Percentiles rank a stretch among this genome's conserved stretches.
Conservation (phyloP, 371 early-diverging fungal species). For the Funneliformis caledonium region DNA sequence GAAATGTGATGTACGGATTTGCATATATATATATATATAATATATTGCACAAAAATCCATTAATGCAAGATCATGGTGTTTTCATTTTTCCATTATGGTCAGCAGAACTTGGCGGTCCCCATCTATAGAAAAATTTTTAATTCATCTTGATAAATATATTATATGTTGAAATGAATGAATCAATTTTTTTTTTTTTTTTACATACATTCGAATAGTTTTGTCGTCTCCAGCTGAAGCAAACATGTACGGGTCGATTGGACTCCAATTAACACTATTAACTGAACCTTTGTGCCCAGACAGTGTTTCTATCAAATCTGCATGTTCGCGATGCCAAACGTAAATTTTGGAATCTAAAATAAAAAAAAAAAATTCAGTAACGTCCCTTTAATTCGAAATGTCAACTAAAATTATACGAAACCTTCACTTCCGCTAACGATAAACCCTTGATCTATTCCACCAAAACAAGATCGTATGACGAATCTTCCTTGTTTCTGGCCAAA, state of each 20-base stretch:
- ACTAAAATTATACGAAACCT: slow-evolving; percentile 53
- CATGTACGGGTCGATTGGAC: slow-evolving; percentile 63
- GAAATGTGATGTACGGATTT: not conserved
- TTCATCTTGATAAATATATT: not conserved
- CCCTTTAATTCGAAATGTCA: not conserved
- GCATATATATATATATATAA: not conserved
- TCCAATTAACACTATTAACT: slow-evolving; percentile 90
- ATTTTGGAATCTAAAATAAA: slow-evolving; percentile 66
- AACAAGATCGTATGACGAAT: slow-evolving; percentile 90
- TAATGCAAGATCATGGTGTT: slow-evolving; percentile 19
- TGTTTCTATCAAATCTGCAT: slow-evolving; percentile 71
- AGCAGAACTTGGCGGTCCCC: slow-evolving; percentile 48
- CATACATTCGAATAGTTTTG: slow-evolving; percentile 89
- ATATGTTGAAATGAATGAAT: not conserved
- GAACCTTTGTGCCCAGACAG: slow-evolving; percentile 82
- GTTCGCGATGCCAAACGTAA: slow-evolving; percentile 91
- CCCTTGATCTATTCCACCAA: slow-evolving; percentile 84
- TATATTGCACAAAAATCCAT: not conserved
- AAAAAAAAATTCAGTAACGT: not conserved
- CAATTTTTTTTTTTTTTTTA: not conserved
- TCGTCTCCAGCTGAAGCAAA: slow-evolving; percentile 96
- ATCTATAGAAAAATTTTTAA: slow-evolving; percentile 42
- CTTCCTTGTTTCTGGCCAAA: slow-evolving; percentile 83
- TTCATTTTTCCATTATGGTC: slow-evolving; percentile 42
- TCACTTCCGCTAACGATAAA: slow-evolving; percentile 92